Percentiles rank a stretch among this genome's conserved stretches.
Evolutionary conservation across 257 asterid genomes (phyloP).

Genomic region (Nicotiana knightiana): DNA sequence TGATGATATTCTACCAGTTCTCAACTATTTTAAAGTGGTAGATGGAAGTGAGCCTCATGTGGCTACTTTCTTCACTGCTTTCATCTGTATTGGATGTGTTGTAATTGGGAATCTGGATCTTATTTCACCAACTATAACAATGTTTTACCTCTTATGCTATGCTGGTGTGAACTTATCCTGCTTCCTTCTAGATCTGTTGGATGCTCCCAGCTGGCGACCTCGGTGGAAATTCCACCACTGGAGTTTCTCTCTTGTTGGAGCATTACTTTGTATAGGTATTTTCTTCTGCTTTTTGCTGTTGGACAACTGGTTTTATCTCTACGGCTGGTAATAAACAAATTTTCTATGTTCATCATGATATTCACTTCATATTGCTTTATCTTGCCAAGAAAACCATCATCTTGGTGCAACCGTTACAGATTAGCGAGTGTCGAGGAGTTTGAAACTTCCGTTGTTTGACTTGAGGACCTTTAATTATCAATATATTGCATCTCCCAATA

Average conservation of each 20-base stretch:
- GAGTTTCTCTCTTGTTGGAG: constrained; percentile 98
- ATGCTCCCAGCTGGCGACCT: constrained; percentile 99
- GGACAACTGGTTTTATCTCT: constrained; percentile 5
- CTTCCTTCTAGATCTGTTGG: constrained; percentile 94
- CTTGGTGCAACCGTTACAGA: neutral
- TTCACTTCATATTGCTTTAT: neutral
- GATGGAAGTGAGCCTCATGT: constrained; percentile 86
- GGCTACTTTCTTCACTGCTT: constrained; percentile 94
- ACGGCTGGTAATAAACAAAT: neutral
- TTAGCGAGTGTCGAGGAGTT: neutral
- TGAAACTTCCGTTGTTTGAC: neutral
- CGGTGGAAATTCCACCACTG: constrained; percentile 99
- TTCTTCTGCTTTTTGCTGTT: constrained; percentile 2
- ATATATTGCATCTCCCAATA: neutral
- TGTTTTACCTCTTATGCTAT: constrained; percentile 97
- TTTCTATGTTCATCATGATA: neutral
- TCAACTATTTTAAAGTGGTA: constrained; percentile 86
- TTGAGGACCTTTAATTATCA: neutral
- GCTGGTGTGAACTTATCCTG: constrained; percentile 96
- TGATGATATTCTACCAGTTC: constrained; percentile 95
- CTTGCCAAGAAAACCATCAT: neutral
- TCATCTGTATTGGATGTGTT: constrained; percentile 88
- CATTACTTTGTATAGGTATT: constrained; percentile 79
- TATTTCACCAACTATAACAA: constrained; percentile 90
- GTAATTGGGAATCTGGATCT: constrained; percentile 93